These are phyloP conservation scores for Taphrina wiesneri DNA, from an alignment of 1,139 yeast genomes.

Conservation along the genomic window DNA sequence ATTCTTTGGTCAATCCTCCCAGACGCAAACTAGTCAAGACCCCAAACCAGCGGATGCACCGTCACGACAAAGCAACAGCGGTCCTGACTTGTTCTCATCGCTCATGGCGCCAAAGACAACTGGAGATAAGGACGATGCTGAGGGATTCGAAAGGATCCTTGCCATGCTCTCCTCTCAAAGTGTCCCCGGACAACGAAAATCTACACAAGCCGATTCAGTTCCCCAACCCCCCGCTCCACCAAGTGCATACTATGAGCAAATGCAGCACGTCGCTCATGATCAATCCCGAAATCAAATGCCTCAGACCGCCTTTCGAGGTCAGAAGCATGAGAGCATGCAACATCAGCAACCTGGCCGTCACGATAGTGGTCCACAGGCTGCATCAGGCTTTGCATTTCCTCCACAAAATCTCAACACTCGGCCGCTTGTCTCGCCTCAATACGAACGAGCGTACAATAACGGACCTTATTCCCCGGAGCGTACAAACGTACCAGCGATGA, in stretches of 20 bases:
- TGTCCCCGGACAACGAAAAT: background rate
- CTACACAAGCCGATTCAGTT: background rate
- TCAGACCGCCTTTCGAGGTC: background rate
- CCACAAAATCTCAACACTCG: background rate
- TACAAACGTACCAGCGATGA: constrained; percentile 10
- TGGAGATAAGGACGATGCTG: constrained; percentile 26
- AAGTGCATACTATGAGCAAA: background rate
- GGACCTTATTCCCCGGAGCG: background rate
- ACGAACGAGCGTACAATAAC: background rate
- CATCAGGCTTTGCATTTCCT: background rate
- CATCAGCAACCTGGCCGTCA: background rate
- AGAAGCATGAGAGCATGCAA: background rate
- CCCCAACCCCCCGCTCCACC: background rate
- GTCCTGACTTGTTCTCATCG: background rate
- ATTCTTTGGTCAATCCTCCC: constrained; percentile 6
- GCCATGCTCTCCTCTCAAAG: constrained; percentile 28
- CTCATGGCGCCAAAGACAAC: background rate
- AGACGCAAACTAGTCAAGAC: background rate
- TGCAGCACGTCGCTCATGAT: background rate
- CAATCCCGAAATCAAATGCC: background rate
- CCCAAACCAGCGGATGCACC: background rate
- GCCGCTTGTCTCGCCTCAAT: background rate
- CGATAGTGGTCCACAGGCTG: background rate
- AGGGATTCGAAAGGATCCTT: constrained; percentile 30
- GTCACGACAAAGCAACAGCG: background rate